Percentiles rank a stretch among this genome's conserved stretches.
Conservation (phyloP, 768 basidiomycete genomes). For the Gloeostereum incarnatum region DNA sequence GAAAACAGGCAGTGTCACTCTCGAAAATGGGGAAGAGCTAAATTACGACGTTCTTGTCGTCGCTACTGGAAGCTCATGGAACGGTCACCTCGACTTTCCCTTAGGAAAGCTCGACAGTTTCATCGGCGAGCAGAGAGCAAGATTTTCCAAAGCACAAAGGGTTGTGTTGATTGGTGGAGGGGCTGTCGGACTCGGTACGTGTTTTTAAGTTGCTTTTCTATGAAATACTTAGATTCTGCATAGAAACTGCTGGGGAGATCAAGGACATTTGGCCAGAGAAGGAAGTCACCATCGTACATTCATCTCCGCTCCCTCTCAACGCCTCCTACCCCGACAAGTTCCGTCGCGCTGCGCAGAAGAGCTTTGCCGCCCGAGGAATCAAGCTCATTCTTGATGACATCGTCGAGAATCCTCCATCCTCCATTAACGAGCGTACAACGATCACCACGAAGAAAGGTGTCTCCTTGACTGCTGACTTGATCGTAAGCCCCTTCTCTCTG, state of each 20-base stretch:
- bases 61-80: slow-evolving; percentile 48
- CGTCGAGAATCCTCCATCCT: slow-evolving; percentile 23
- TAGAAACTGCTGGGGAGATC: slow-evolving; percentile 17
- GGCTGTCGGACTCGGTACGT: slow-evolving; percentile 39
- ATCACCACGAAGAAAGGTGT: slow-evolving; percentile 31
- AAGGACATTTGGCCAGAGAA: slow-evolving; percentile 13
- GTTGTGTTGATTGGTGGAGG: slow-evolving; percentile 52
- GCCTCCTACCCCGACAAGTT: slow-evolving; percentile 30
- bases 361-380: slow-evolving; percentile 22
- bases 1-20: slow-evolving; percentile 35
- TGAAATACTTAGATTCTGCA: not conserved
- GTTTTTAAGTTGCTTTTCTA: slow-evolving; percentile 5
- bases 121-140: slow-evolving; percentile 19
- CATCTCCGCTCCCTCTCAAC: slow-evolving; percentile 29
- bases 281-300: slow-evolving; percentile 39
- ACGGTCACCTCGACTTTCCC: slow-evolving; percentile 38
- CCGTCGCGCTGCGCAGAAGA: slow-evolving; percentile 26
- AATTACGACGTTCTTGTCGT: slow-evolving; percentile 50
- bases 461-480: slow-evolving; percentile 28
- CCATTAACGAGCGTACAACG: slow-evolving; percentile 29
- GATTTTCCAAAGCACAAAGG: slow-evolving; percentile 28
- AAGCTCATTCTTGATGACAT: slow-evolving; percentile 29
- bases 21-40: slow-evolving; percentile 40
- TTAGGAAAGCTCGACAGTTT: slow-evolving; percentile 16
- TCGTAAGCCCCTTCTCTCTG: slow-evolving; percentile 30